Evolutionary conservation across 176 grass and related monocot genomes (phyloP), one percentile per base, ranked within the genome.

Genomic region (Puccinellia tenuiflora): DNA sequence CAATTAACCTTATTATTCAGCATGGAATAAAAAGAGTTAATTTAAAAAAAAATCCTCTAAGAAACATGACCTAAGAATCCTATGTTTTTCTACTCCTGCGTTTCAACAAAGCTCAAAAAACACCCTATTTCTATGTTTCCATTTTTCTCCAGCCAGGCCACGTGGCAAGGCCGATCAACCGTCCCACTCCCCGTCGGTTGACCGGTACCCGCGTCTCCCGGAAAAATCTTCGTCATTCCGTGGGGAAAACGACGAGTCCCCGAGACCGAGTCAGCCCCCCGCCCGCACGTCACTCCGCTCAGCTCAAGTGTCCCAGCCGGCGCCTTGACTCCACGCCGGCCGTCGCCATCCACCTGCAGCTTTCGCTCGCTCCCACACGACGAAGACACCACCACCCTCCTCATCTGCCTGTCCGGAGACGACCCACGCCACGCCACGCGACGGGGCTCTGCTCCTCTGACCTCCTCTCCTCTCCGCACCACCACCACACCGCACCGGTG

Each of bases 281-380:
- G 1, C 74, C 73, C 74, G 37, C 84, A 74, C 84, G 84, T 90
- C 88, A 86, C 75, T 74, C 84, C 17, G 16, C 79, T n/a, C n/a
- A n/a, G n/a, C n/a, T 64, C 52, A 6, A 53, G 63, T 56, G 34
- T 46, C 87, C 57, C 8, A 30, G 52, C 73, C 81, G 33, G 79
- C 35, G 63, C 73, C 79, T 86, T 86, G 84, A 83, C 83, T 81
- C 37, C 82, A 40, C 86, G n/a, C 69, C 7, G 35, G 66, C 88
- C 84, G 37, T 86, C 88, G 79, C 88, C 78, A 20, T 89, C 78
- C 15, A 28, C 40, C 35, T 15, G 71, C 54, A 62, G 42, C 71
- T 66, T 22, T 73, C 47, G 7, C 57, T 62, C 24, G 43, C 70
- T 73, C 61, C 39, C 30, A 70, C 62, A 33, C 33, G 42, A 29